Percentiles rank a stretch among this genome's conserved stretches.
Evolutionary conservation across 2,329 filamentous ascomycete species (phyloP).

Genomic region (Hansfordia pulvinata): DNA sequence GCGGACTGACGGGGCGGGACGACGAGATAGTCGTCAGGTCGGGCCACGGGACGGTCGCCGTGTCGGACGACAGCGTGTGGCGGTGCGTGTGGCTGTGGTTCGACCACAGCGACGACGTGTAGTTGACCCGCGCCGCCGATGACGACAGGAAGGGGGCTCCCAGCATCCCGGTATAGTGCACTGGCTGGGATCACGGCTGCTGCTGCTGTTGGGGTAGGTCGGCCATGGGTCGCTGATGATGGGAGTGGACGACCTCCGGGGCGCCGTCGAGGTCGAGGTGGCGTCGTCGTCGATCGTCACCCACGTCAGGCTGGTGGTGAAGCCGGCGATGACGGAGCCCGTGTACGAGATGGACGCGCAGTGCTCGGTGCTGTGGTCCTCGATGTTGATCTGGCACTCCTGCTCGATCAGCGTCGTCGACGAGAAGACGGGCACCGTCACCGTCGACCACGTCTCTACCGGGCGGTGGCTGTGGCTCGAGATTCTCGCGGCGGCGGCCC

Average conservation of each 20-base stretch:
- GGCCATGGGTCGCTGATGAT: not conserved
- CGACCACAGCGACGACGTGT: not conserved
- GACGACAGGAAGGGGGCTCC: not conserved
- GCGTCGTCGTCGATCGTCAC: not conserved
- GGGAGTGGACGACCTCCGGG: not conserved
- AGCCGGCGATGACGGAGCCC: not conserved
- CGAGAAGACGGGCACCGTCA: not conserved
- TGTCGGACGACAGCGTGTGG: not conserved
- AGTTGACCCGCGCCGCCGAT: not conserved
- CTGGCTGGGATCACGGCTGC: not conserved
- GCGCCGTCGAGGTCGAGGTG: not conserved
- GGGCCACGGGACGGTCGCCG: not conserved
- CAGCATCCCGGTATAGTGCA: not conserved
- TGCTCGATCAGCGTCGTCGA: not conserved
- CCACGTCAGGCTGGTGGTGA: not conserved
- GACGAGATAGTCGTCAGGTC: not conserved
- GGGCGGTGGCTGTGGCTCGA: too few species aligned
- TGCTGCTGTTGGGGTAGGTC: not conserved
- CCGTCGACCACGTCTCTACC: not conserved
- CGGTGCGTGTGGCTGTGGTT: not conserved
- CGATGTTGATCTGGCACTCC: conserved; percentile 1
- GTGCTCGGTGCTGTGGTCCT: not conserved
- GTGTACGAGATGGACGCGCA: not conserved
- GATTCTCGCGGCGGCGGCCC: not conserved
- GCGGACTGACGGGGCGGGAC: not conserved